Base-by-base conservation (phyloP, 2,329 filamentous ascomycete genomes). In the Arthrobotrys entomopaga region DNA sequence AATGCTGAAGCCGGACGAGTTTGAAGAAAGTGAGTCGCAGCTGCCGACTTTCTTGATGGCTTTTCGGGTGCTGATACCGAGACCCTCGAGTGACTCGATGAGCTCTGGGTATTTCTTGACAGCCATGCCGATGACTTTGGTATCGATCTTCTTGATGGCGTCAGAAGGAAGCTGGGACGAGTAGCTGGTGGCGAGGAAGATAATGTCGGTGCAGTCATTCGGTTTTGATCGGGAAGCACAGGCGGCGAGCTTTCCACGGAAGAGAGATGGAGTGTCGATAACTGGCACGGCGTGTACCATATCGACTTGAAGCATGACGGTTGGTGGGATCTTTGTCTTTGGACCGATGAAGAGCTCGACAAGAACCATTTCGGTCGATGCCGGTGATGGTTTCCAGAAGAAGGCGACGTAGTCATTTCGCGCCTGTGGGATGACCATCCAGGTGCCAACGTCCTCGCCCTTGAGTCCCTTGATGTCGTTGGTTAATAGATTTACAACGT, bases 341-440 rank as follows among this genome's bases (percentile, higher is more conserved):
- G 71, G 69, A 46, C 77, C 77, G 43, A 78, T 75, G 63, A 79
- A 79, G 56, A 79, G 77, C 67, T 79, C 78, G 20, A 79, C 78
- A 16, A 79, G 75, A 19, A 79, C 78, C 77, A 78, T 78, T 20
- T 76, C 73, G 15, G 65, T 73, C 6, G 66, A 73, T 13, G 59
- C 49, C 20, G 76, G 74, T 19, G 58, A 67, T 10, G 75, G 59
- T 22, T 78, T 77, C 78, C 78, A 79, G 76, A 79, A 79, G 64
- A 77, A 79, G n/a, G 78, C 78, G 8, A 79, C 78, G 59, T 79
- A 79, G 64, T 79, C 78, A 49, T 78, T 78, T 52, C 78, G 75
- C 40, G 70, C 69, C 58, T 79, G 78, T 3, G 78, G 78, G 34
- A 79, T 79, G 20, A 78, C 77, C 43, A 79, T 74, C 77, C 77